Evolutionary conservation across 2,329 filamentous ascomycete genomes (phyloP).

Genomic region (Verticillium isaacii): DNA sequence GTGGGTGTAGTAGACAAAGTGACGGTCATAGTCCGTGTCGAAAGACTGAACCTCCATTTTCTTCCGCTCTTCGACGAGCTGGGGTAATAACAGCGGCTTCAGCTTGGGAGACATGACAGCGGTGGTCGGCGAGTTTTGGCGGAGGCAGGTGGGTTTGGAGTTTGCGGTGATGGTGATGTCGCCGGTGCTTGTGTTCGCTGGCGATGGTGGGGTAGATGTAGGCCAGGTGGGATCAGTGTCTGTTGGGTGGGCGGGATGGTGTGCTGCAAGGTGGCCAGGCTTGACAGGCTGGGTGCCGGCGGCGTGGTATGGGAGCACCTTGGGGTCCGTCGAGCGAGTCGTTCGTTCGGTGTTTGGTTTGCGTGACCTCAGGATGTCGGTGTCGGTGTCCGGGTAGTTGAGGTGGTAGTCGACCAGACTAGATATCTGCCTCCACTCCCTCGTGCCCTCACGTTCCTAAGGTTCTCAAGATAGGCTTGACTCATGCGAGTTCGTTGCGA

Average conservation of each 20-base stretch:
- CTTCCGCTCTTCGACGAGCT: slow-evolving; percentile 46
- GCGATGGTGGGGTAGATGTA: background rate
- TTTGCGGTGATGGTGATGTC: background rate
- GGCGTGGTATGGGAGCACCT: background rate
- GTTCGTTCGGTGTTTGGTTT: background rate
- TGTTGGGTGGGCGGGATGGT: background rate
- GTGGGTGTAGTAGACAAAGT: slow-evolving; percentile 38
- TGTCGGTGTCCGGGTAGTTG: background rate
- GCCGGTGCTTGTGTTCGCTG: background rate
- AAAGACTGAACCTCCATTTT: slow-evolving; percentile 30
- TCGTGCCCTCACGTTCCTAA: background rate
- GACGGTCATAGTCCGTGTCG: slow-evolving; percentile 25
- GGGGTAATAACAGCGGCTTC: slow-evolving; percentile 49
- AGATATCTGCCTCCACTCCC: background rate
- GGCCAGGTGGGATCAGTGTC: background rate
- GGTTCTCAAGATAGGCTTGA: background rate
- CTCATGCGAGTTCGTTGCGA: background rate
- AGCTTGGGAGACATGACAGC: slow-evolving; percentile 41
- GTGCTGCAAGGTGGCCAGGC: background rate
- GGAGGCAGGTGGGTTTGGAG: background rate
- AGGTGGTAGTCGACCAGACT: background rate
- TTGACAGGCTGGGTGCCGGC: background rate
- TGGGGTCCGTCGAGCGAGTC: background rate
- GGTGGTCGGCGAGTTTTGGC: background rate
- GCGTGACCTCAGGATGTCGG: background rate